Conservation (phyloP, 805 yeast species). For the Metschnikowia hibisci region DNA sequence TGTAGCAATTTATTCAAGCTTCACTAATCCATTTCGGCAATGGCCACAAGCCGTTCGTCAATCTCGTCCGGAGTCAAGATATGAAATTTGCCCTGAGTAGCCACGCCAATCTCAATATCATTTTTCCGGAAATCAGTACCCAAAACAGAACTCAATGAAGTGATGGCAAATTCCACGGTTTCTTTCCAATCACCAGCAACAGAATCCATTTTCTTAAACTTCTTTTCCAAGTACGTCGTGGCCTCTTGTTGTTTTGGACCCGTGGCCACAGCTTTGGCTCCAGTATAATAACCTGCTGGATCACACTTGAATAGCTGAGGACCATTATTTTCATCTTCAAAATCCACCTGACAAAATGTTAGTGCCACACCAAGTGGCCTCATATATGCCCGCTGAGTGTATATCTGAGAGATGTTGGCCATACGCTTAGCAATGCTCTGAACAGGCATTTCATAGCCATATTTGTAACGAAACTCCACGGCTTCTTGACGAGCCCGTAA, state of each 20-base stretch:
- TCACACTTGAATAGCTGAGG: constrained; percentile 90
- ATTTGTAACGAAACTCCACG: constrained; percentile 88
- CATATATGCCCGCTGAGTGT: constrained; percentile 98
- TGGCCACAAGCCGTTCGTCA: constrained; percentile 88
- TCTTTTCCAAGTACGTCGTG: constrained; percentile 83
- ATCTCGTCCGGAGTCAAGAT: constrained; percentile 79
- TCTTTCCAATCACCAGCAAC: constrained; percentile 82
- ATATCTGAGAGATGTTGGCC: constrained; percentile 93
- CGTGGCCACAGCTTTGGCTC: constrained; percentile 87
- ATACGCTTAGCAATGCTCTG: constrained; percentile 89
- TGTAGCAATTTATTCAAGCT: not conserved
- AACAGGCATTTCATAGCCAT: constrained; percentile 96
- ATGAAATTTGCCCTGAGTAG: constrained; percentile 67
- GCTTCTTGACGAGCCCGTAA: constrained; percentile 92
- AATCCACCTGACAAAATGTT: constrained; percentile 71
- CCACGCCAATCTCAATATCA: constrained; percentile 92
- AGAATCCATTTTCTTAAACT: constrained; percentile 64
- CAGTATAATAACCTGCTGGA: constrained; percentile 94
- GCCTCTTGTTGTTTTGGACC: constrained; percentile 99
- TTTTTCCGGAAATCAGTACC: constrained; percentile 92
- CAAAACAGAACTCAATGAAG: constrained; percentile 78
- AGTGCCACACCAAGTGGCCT: constrained; percentile 94
- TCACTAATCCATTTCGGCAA: constrained; percentile 87
- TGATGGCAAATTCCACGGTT: constrained; percentile 85
- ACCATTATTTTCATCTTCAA: constrained; percentile 78